phyloP scores from a whole-genome alignment of 2,329 filamentous ascomycete genomes.

The Monosporascus sp. region DNA sequence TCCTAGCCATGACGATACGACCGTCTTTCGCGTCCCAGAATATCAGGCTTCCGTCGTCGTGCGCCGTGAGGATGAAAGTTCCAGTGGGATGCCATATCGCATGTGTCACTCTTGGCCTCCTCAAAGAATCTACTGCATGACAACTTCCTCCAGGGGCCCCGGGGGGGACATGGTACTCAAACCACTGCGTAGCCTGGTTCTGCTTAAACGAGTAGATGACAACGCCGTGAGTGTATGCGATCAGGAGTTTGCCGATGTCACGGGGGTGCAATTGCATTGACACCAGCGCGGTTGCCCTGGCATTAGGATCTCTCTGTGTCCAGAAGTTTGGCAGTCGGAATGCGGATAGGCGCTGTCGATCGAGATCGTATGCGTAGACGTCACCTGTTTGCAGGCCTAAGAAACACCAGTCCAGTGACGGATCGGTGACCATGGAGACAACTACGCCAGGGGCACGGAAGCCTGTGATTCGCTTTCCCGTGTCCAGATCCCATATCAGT shows the following conservation, averaged over 20 bases:
- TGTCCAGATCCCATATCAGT: conserved; percentile 73
- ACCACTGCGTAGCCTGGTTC: conserved; percentile 70
- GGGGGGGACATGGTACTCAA: conserved; percentile 74
- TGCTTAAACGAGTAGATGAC: conserved; percentile 95
- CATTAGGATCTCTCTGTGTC: conserved; percentile 65
- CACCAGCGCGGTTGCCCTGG: conserved; percentile 58
- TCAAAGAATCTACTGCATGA: conserved; percentile 52
- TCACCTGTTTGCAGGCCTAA: conserved; percentile 80
- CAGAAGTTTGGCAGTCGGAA: conserved; percentile 87
- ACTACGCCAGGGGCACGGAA: conserved; percentile 75
- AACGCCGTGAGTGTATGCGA: conserved; percentile 85
- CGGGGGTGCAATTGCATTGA: conserved; percentile 81
- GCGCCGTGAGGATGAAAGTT: conserved; percentile 78
- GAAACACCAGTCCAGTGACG: conserved; percentile 89
- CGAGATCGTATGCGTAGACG: conserved; percentile 87
- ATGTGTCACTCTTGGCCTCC: conserved; percentile 72
- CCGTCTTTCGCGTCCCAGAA: conserved; percentile 94
- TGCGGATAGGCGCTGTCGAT: conserved; percentile 67
- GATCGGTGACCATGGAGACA: conserved; percentile 72
- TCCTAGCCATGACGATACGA: conserved; percentile 76
- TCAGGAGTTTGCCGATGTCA: conserved; percentile 84
- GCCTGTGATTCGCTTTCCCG: conserved; percentile 59
- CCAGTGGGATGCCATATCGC: conserved; percentile 94
- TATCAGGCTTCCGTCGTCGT: conserved; percentile 87
- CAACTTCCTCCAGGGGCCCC: conserved; percentile 82